These are phyloP conservation scores for Aspergillus luchuensis DNA, from an alignment of 2,329 filamentous ascomycete species.

Conservation along the genomic window DNA sequence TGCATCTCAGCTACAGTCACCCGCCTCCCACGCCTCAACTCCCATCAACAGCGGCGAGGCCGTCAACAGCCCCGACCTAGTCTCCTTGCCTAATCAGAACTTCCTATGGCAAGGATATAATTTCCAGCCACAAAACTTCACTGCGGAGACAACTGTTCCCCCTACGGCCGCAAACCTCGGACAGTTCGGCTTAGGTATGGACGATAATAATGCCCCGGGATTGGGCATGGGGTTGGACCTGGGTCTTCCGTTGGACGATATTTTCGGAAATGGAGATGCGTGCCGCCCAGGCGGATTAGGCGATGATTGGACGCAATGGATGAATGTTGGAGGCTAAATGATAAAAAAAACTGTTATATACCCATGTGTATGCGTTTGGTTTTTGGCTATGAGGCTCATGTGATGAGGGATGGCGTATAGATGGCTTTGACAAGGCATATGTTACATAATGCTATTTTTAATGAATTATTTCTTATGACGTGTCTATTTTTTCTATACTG, in stretches of 20 bases:
- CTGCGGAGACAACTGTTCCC: conserved; percentile 22
- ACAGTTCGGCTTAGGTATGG: conserved; percentile 30
- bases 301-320: conserved; percentile 45
- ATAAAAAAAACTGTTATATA: background rate
- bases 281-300: conserved; percentile 28
- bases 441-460: background rate
- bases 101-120: conserved; percentile 46
- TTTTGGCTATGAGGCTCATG: background rate
- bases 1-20: conserved; percentile 36
- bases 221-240: conserved; percentile 39
- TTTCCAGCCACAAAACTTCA: conserved; percentile 30
- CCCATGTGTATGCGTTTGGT: conserved; percentile 16
- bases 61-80: conserved; percentile 44
- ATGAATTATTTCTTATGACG: background rate
- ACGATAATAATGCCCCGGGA: conserved; percentile 23
- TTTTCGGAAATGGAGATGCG: conserved; percentile 41
- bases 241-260: conserved; percentile 42
- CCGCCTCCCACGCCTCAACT: conserved; percentile 36
- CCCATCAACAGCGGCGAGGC: conserved; percentile 28
- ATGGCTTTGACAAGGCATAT: background rate
- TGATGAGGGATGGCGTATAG: background rate
- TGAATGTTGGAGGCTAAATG: conserved; percentile 31
- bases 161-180: conserved; percentile 26
- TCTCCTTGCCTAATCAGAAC: conserved; percentile 45
- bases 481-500: background rate